Evolutionary conservation across 768 basidiomycete species (phyloP).

Genomic region (Leccinum boreale): DNA sequence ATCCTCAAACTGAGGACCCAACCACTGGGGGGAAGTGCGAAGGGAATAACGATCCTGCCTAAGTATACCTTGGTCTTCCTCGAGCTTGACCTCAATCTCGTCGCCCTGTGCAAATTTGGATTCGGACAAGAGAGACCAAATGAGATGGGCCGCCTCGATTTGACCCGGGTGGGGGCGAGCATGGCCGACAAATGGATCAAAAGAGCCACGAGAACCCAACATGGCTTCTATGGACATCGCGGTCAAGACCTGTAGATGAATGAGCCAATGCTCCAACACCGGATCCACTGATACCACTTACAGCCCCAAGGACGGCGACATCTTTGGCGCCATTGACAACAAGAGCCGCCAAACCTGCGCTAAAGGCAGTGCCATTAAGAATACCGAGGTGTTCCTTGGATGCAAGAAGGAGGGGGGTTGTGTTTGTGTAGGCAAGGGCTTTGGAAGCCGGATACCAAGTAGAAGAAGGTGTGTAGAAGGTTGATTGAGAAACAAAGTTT

Average conservation of each 20-base stretch:
- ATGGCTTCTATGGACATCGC: conserved; percentile 86
- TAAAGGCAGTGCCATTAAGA: conserved; percentile 84
- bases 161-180: conserved; percentile 86
- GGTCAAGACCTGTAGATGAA: conserved; percentile 54
- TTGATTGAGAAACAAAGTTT: background rate
- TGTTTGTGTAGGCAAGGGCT: conserved; percentile 57
- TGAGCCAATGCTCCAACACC: background rate
- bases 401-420: conserved; percentile 61
- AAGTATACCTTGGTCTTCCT: conserved; percentile 68
- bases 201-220: conserved; percentile 66
- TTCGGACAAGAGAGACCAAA: conserved; percentile 66
- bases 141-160: conserved; percentile 68
- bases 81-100: conserved; percentile 74
- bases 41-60: conserved; percentile 72
- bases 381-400: conserved; percentile 81
- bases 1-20: conserved; percentile 85
- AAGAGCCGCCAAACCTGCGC: conserved; percentile 72
- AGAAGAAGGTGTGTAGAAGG: background rate
- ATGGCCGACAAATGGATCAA: conserved; percentile 71
- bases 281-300: conserved; percentile 5
- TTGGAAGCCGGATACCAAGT: conserved; percentile 29
- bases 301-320: conserved; percentile 52
- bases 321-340: conserved; percentile 72
- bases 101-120: conserved; percentile 62
- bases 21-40: conserved; percentile 77